phyloP scores from a whole-genome alignment of 371 early-diverging fungal species.

The Blakeslea trispora region DNA sequence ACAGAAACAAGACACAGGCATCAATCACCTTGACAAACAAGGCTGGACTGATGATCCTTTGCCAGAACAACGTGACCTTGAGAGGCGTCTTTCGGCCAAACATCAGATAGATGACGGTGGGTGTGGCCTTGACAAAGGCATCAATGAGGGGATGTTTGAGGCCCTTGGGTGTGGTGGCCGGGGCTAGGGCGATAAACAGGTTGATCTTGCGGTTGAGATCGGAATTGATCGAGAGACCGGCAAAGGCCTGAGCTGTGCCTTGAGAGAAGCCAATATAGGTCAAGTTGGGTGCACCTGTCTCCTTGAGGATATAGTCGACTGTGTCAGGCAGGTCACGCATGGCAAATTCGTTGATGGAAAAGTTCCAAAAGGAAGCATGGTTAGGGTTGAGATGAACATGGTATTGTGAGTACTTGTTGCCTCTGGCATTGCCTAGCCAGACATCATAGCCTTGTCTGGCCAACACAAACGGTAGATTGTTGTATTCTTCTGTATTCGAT shows the following conservation, averaged over 20 bases:
- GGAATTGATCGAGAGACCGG: conserved; percentile 81
- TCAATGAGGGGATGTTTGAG: conserved; percentile 81
- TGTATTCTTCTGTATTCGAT: conserved; percentile 71
- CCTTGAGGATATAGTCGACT: conserved; percentile 83
- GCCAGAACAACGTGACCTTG: conserved; percentile 86
- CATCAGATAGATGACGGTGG: conserved; percentile 88
- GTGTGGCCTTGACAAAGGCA: conserved; percentile 83
- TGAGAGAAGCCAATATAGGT: conserved; percentile 97
- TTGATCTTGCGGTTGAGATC: conserved; percentile 82
- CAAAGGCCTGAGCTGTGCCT: conserved; percentile 92
- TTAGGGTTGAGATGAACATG: conserved; percentile 70
- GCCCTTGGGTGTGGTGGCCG: conserved; percentile 88
- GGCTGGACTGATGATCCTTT: conserved; percentile 72
- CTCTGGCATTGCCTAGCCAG: conserved; percentile 96
- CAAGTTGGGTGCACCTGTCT: conserved; percentile 76
- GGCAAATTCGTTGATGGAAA: conserved; percentile 91
- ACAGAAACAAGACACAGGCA: conserved; percentile 70
- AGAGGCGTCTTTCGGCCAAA: conserved; percentile 87
- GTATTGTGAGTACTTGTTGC: conserved; percentile 94
- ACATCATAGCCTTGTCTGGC: conserved; percentile 93
- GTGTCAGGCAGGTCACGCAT: conserved; percentile 85
- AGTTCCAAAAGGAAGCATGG: conserved; percentile 89
- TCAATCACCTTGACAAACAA: conserved; percentile 84
- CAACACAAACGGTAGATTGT: conserved; percentile 71
- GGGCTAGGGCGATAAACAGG: conserved; percentile 89